Base-by-base conservation (phyloP, 2,329 filamentous ascomycete genomes). In the Phialocephala subalpina region DNA sequence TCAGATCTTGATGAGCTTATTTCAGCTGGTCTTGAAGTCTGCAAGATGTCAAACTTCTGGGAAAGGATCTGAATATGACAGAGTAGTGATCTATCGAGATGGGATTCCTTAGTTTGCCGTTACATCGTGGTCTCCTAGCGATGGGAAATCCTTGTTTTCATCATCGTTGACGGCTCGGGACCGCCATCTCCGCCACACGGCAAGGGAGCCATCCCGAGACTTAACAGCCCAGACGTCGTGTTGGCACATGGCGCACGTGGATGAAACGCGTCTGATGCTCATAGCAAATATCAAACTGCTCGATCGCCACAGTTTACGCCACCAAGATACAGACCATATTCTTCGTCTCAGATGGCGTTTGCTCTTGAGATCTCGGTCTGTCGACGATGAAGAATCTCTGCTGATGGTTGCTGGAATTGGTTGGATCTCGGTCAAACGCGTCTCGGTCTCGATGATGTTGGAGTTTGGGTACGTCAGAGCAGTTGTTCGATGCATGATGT, bases 401-500 rank as follows among this genome's bases (percentile, higher is more conserved):
- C 2, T 53, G 8, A 22, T 25, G n/a, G 45, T 22, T 49, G 20
- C 45, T 49, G 5, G n/a, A 49, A 49, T 9, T 11, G 45, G n/a
- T 49, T 22, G 20, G n/a, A 25, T 6, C 6, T 25, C 45, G 38
- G 45, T 49, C 12, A 2, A 25, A 49, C 45, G n/a, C 20, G 45
- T 22, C n/a, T 49, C 6, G 20, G 2, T 27, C 9, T 18, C 12
- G 25, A 16, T 53, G 12, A 18, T 12, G 49, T 53, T 29, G 20
- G 20, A 20, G 18, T 16, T 29, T 53, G 49, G 12, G 25, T 53
- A 53, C 49, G 49, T 53, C 49, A 53, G 49, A 14, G 18, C 5
- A 33, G 25, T 25, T 16, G n/a, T 16, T 53, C 49, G 49, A 53
- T 53, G 49, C 49, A 53, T 29, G 49, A 53, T 49, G 45, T 49